Conservation (phyloP, 805 yeast species). For the Kluyveromyces aestuarii region DNA sequence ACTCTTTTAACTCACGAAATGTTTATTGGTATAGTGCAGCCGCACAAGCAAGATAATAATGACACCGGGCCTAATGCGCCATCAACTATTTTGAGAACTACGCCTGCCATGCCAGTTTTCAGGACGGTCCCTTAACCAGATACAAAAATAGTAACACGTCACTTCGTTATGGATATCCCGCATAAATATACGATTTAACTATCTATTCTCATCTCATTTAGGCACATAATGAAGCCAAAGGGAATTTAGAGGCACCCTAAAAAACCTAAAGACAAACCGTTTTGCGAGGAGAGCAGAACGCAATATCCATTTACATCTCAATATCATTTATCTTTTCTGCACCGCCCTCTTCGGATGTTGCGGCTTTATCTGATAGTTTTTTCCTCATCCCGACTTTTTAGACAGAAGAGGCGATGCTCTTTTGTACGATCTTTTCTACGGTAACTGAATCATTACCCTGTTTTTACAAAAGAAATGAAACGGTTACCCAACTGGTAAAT, state of each 20-base stretch:
- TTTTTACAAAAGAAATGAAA: background rate
- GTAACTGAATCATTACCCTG: background rate
- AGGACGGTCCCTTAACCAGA: constrained; percentile 23
- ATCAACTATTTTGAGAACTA: constrained; percentile 31
- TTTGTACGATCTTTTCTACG: too few relatives aligned
- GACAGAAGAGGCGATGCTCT: too few relatives aligned
- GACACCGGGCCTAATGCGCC: constrained; percentile 60
- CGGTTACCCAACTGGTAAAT: background rate
- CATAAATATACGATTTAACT: background rate
- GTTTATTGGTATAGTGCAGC: constrained; percentile 44
- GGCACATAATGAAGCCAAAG: background rate
- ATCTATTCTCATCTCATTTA: background rate
- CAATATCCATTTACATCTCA: too few relatives aligned
- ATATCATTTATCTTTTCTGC: too few relatives aligned
- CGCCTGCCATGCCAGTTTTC: constrained; percentile 27
- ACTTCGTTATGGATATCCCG: background rate
- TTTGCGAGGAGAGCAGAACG: too few relatives aligned
- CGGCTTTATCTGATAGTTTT: too few relatives aligned
- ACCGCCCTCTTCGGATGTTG: too few relatives aligned
- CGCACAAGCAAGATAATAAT: constrained; percentile 49
- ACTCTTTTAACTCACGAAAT: constrained; percentile 15
- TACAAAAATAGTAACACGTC: background rate
- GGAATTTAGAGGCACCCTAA: background rate
- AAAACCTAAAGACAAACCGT: too few relatives aligned
- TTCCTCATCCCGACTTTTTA: too few relatives aligned